A percentile compares a stretch with the other conserved stretches of the same genome.
Evolutionary conservation across 208 protist genomes (phyloP).

Genomic region (Leishmania aethiopica): DNA sequence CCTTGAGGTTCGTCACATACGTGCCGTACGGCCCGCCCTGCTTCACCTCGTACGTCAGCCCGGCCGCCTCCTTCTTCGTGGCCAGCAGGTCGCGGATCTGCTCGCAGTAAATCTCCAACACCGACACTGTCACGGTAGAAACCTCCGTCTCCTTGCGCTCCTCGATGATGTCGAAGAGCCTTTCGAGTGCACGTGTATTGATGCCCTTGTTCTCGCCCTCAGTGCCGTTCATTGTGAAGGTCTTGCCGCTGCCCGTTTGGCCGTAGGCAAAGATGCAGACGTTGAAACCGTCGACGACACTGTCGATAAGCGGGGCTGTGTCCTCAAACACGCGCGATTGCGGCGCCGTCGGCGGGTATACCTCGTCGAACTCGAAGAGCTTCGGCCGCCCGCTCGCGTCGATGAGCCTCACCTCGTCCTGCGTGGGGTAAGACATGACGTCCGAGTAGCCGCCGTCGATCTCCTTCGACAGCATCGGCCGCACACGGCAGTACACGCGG

Average conservation of each 20-base stretch:
- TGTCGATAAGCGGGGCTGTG: constrained; percentile 92
- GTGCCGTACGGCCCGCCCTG: constrained; percentile 88
- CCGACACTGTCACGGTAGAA: constrained; percentile 80
- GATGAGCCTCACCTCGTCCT: constrained; percentile 83
- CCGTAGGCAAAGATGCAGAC: constrained; percentile 96
- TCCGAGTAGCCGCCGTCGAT: constrained; percentile 68
- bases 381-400: constrained; percentile 80
- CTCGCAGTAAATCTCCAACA: constrained; percentile 93
- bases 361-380: constrained; percentile 93
- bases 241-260: constrained; percentile 93
- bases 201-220: constrained; percentile 82
- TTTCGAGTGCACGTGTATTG: constrained; percentile 87
- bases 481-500: constrained; percentile 94
- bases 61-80: constrained; percentile 54
- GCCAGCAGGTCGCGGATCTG: constrained; percentile 89
- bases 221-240: constrained; percentile 89
- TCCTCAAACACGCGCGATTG: constrained; percentile 92
- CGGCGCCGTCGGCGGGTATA: constrained; percentile 76
- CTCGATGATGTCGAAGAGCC: constrained; percentile 89
- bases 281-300: constrained; percentile 94
- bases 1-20: constrained; percentile 90
- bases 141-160: constrained; percentile 87
- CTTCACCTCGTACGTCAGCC: constrained; percentile 83
- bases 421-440: constrained; percentile 78
- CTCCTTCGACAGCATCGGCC: constrained; percentile 88